Evolutionary conservation across 495 filamentous ascomycete species (phyloP).

Genomic region (Penicillium angulare): DNA sequence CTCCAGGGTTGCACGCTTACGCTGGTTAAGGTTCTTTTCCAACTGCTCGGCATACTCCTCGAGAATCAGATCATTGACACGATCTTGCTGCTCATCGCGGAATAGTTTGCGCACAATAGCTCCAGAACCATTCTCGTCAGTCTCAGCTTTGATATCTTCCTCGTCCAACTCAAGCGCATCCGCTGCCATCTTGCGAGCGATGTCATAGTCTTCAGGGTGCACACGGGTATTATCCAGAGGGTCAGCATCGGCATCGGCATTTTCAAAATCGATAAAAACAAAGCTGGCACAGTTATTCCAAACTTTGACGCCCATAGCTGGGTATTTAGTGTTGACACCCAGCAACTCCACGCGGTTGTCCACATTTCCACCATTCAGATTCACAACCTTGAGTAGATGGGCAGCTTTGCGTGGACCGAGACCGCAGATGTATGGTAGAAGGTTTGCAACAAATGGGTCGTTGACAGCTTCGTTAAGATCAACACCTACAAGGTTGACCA

Average conservation of each 20-base stretch:
- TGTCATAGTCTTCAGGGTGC: conserved; percentile 96
- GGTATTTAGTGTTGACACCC: conserved; percentile 76
- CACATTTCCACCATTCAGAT: conserved; percentile 81
- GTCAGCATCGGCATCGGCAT: conserved; percentile 71
- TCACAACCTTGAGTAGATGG: conserved; percentile 83
- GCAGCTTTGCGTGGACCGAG: conserved; percentile 90
- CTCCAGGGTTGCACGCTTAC: conserved; percentile 93
- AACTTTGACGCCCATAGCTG: conserved; percentile 82
- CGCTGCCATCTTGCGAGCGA: conserved; percentile 96
- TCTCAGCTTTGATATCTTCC: conserved; percentile 94
- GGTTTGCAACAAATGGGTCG: conserved; percentile 74
- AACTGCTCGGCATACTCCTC: conserved; percentile 97
- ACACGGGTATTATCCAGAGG: conserved; percentile 95
- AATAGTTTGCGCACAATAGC: conserved; percentile 91
- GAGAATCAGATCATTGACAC: conserved; percentile 91
- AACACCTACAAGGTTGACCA: conserved; percentile 94
- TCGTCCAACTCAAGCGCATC: conserved; percentile 95
- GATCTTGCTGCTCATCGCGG: conserved; percentile 86
- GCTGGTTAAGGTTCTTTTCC: conserved; percentile 86
- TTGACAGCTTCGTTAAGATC: conserved; percentile 87
- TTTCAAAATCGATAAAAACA: conserved; percentile 82
- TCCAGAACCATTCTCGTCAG: conserved; percentile 79
- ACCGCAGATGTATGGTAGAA: conserved; percentile 89
- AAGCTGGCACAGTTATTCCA: conserved; percentile 98
- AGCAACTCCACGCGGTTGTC: conserved; percentile 80